Conservation (phyloP, 768 basidiomycete genomes). For the Neoboletus subvelutipes region DNA sequence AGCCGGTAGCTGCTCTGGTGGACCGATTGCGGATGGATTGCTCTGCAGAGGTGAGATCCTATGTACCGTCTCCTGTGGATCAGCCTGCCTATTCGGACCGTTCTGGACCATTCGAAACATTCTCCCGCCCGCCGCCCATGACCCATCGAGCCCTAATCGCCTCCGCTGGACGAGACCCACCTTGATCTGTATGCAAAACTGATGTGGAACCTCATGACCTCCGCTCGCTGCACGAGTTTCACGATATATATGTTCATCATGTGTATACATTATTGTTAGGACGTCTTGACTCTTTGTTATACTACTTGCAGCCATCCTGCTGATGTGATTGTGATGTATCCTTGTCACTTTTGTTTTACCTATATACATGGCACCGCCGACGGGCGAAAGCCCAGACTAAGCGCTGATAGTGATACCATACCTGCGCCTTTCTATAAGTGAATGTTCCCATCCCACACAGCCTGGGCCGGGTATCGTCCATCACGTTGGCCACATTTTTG, state of each 20-base stretch:
- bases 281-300: conserved; percentile 15
- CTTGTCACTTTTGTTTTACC: conserved; percentile 4
- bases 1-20: conserved; percentile 40
- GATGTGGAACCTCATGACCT: neutral
- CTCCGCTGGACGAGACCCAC: conserved; percentile 7
- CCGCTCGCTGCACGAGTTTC: neutral
- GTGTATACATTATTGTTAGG: conserved; percentile 24
- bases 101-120: conserved; percentile 33
- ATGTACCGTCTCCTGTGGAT: conserved; percentile 41
- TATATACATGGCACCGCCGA: conserved; percentile 21
- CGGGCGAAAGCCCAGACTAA: neutral
- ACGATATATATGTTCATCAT: neutral
- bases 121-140: conserved; percentile 38
- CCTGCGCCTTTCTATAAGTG: neutral
- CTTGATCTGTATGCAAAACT: conserved; percentile 6
- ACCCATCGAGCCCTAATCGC: conserved; percentile 2
- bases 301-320: conserved; percentile 17
- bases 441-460: conserved; percentile 23
- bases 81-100: conserved; percentile 8
- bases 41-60: conserved; percentile 63
- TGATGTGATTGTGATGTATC: conserved; percentile 25
- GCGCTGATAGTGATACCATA: neutral
- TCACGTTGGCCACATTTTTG: conserved; percentile 12
- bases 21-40: conserved; percentile 51
- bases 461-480: conserved; percentile 5